These are phyloP conservation scores for Trametes cingulata DNA, from an alignment of 768 basidiomycete genomes.

Conservation along the genomic window DNA sequence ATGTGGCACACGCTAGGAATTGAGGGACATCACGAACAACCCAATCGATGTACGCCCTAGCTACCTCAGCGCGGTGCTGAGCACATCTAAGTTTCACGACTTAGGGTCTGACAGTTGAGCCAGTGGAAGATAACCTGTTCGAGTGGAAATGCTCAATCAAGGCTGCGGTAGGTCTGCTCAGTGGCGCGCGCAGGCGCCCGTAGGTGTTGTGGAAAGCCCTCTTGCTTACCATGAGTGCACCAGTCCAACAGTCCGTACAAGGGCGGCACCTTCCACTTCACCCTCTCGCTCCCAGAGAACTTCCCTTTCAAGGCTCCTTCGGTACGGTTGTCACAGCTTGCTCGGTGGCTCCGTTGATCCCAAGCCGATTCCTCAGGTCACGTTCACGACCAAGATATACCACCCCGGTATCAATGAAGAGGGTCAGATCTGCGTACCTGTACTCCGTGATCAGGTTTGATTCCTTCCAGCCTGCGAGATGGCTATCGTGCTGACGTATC, in stretches of 20 bases:
- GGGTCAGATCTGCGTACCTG: constrained; percentile 80
- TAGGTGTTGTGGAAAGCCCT: not conserved
- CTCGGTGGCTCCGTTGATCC: not conserved
- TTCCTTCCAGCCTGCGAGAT: too few species aligned
- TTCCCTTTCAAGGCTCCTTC: constrained; percentile 88
- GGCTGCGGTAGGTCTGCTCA: constrained; percentile 57
- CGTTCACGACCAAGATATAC: constrained; percentile 84
- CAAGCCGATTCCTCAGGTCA: constrained; percentile 52
- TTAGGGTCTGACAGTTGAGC: constrained; percentile 64
- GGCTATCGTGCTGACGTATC: too few species aligned
- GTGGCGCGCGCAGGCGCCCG: not conserved
- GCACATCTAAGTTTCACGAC: constrained; percentile 1
- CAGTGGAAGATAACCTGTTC: constrained; percentile 71
- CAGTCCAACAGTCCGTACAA: constrained; percentile 83
- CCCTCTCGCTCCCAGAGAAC: constrained; percentile 67
- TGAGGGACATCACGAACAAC: constrained; percentile 56
- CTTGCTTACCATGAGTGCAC: not conserved
- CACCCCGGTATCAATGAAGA: constrained; percentile 92
- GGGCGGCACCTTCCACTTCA: constrained; percentile 78
- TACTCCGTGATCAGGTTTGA: constrained; percentile 76
- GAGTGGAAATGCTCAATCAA: constrained; percentile 79
- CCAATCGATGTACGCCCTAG: constrained; percentile 57
- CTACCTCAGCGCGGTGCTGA: not conserved
- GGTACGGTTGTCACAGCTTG: constrained; percentile 43
- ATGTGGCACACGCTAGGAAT: constrained; percentile 52